Evolutionary conservation across 768 basidiomycete genomes (phyloP).

Genomic region (Lanmaoa rubissima): DNA sequence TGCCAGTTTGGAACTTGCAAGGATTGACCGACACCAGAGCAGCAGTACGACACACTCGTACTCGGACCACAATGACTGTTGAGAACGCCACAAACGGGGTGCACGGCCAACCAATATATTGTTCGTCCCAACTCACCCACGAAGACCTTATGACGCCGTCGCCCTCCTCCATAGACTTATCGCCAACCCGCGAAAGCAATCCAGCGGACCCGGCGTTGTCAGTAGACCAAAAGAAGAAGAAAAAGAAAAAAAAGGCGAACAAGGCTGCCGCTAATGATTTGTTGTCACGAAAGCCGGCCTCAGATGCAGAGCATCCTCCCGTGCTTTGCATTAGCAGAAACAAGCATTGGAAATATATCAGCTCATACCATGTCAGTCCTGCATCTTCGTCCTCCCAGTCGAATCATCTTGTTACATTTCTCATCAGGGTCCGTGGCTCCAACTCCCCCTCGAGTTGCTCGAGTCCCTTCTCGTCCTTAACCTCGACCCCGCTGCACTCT

Average conservation of each 20-base stretch:
- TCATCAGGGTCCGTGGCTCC: slow-evolving; percentile 84
- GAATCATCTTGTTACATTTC: background rate
- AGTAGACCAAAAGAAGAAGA: slow-evolving; percentile 62
- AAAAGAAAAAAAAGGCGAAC: slow-evolving; percentile 55
- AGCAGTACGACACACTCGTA: too few species aligned
- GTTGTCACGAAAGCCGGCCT: slow-evolving; percentile 29
- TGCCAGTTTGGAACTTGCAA: background rate
- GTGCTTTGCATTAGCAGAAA: slow-evolving; percentile 87
- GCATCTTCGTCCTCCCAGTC: slow-evolving; percentile 1
- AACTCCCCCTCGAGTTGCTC: slow-evolving; percentile 81
- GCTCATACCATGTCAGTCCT: slow-evolving; percentile 78
- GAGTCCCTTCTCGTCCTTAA: slow-evolving; percentile 80
- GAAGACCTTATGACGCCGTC: background rate
- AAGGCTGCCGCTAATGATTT: slow-evolving; percentile 35
- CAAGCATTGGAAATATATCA: slow-evolving; percentile 94
- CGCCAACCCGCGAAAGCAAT: slow-evolving; percentile 16
- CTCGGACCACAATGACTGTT: slow-evolving; percentile 2
- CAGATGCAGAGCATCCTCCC: slow-evolving; percentile 50
- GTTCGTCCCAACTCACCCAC: background rate
- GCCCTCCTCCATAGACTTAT: slow-evolving; percentile 14
- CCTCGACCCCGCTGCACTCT: slow-evolving; percentile 65
- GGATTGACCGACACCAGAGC: background rate
- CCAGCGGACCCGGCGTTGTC: slow-evolving; percentile 7
- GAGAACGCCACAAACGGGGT: background rate
- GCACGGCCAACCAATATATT: background rate